phyloP scores from a whole-genome alignment of 257 asterid genomes.

The Apocynum venetum region DNA sequence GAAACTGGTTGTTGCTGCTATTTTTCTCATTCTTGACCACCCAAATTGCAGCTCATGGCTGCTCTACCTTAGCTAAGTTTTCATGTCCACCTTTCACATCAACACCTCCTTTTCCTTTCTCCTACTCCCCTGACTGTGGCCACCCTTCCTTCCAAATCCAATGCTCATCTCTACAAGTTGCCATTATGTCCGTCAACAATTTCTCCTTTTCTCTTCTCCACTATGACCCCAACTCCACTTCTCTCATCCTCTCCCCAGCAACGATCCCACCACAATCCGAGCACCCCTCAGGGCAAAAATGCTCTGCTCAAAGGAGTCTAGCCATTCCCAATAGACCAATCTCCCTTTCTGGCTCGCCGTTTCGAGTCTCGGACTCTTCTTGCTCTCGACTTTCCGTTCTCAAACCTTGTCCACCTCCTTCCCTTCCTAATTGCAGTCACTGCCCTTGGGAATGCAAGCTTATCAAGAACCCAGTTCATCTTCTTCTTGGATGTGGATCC shows the following conservation, averaged over 20 bases:
- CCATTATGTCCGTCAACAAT: conserved; percentile 58
- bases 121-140: conserved; percentile 78
- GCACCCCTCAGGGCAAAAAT: conserved; percentile 24
- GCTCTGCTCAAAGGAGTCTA: conserved; percentile 38
- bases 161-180: conserved; percentile 40
- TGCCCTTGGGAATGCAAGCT: conserved; percentile 76
- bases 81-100: conserved; percentile 72
- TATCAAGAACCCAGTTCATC: conserved; percentile 51
- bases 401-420: conserved; percentile 59
- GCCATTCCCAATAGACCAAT: conserved; percentile 47
- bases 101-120: conserved; percentile 73
- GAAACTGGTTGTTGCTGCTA: conserved; percentile 15
- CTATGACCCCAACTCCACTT: conserved; percentile 55
- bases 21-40: conserved; percentile 19
- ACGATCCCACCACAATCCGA: conserved; percentile 8
- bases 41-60: conserved; percentile 24
- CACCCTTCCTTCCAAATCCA: conserved; percentile 84
- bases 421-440: conserved; percentile 63
- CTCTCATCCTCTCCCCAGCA: conserved; percentile 55
- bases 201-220: conserved; percentile 48
- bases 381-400: conserved; percentile 77
- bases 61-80: conserved; percentile 23
- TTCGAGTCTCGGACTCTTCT: conserved; percentile 67
- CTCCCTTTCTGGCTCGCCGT: conserved; percentile 64
- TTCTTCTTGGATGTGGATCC: conserved; percentile 58